Percentiles rank a stretch among this genome's conserved stretches.
Evolutionary conservation across 2,329 filamentous ascomycete species (phyloP).

Genomic region (Didymella exigua): DNA sequence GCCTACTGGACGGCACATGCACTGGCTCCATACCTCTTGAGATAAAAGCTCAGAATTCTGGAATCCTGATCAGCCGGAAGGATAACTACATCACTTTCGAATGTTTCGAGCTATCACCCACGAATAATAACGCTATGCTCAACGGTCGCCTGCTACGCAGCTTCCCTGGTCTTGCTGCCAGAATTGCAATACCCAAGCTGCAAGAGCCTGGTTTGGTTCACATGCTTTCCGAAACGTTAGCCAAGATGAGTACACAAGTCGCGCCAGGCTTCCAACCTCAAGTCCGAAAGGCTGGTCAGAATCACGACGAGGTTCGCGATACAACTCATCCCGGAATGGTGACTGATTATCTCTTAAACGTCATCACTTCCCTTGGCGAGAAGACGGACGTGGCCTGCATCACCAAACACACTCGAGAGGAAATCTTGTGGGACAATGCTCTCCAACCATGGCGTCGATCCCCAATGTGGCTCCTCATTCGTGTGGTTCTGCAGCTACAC

Average conservation of each 20-base stretch:
- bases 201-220: constrained; percentile 20
- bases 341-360: constrained; percentile 57
- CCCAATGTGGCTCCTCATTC: constrained; percentile 61
- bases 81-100: constrained; percentile 45
- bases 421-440: constrained; percentile 55
- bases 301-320: constrained; percentile 55
- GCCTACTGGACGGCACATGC: constrained; percentile 19
- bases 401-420: constrained; percentile 61
- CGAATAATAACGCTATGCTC: constrained; percentile 48
- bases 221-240: constrained; percentile 41
- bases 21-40: constrained; percentile 45
- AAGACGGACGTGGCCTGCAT: constrained; percentile 39
- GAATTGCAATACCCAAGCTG: constrained; percentile 35
- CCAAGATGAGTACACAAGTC: constrained; percentile 47
- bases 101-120: constrained; percentile 56
- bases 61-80: constrained; percentile 48
- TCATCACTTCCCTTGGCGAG: constrained; percentile 47
- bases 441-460: constrained; percentile 58
- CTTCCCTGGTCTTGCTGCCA: constrained; percentile 53
- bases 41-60: constrained; percentile 56
- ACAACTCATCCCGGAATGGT: constrained; percentile 58
- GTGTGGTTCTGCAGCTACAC: constrained; percentile 56
- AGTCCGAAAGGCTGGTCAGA: constrained; percentile 48
- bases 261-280: constrained; percentile 44
- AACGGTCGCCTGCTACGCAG: constrained; percentile 50